A percentile compares a stretch with the other conserved stretches of the same genome.
phyloP scores from a whole-genome alignment of 257 asterid species.

The Nicotiana obtusifolia region DNA sequence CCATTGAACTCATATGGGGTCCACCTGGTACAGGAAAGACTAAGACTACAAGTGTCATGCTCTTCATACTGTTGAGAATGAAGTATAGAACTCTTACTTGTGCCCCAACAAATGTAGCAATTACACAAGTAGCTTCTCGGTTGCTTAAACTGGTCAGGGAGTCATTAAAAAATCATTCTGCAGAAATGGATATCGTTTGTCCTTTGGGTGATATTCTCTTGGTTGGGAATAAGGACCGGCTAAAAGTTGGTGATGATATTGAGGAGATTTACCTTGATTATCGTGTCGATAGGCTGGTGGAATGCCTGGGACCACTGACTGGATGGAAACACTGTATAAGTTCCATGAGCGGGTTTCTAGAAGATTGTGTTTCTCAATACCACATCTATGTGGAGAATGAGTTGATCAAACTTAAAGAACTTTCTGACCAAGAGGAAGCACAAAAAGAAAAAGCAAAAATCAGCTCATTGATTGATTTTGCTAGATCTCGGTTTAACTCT shows the following conservation, averaged over 20 bases:
- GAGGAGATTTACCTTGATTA: conserved; percentile 34
- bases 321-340: conserved; percentile 32
- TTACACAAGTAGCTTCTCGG: conserved; percentile 27
- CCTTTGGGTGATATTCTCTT: conserved; percentile 38
- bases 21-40: conserved; percentile 32
- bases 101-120: conserved; percentile 31
- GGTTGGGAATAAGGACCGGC: conserved; percentile 35
- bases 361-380: conserved; percentile 30
- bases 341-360: conserved; percentile 34
- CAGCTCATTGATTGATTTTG: conserved; percentile 5
- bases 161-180: conserved; percentile 8
- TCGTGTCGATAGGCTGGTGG: conserved; percentile 31
- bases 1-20: conserved; percentile 24
- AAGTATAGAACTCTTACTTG: conserved; percentile 14
- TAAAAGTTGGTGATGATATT: conserved; percentile 27
- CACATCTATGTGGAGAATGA: conserved; percentile 16
- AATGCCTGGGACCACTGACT: conserved; percentile 23
- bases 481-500: background rate
- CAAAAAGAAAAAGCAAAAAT: background rate
- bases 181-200: background rate
- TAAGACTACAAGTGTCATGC: conserved; percentile 14
- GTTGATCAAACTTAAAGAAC: background rate
- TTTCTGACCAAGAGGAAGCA: background rate
- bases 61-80: conserved; percentile 15
- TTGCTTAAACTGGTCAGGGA: conserved; percentile 25